A percentile compares a stretch with the other conserved stretches of the same genome.
Evolutionary conservation across 176 grass and related monocot species (phyloP).

Genomic region (Rhynchospora tenuis): DNA sequence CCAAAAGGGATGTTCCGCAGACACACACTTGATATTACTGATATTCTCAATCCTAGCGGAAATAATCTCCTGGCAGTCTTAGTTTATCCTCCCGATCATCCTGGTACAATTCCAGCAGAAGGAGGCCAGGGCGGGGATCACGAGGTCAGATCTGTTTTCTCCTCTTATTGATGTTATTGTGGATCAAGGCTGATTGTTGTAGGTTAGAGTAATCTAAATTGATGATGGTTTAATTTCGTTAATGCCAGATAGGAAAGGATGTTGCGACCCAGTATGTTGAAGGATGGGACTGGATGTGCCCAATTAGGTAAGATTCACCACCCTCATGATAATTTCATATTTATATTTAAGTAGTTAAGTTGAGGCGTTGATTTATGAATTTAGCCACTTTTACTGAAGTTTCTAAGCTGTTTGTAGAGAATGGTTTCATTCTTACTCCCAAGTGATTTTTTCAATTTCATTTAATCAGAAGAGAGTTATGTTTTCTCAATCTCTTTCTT

Average conservation of each 20-base stretch:
- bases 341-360: neutral
- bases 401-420: neutral
- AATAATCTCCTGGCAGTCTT: slow-evolving; percentile 85
- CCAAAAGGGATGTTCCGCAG: slow-evolving; percentile 97
- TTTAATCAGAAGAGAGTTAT: neutral
- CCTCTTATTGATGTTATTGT: neutral
- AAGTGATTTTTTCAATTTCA: neutral
- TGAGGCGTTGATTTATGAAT: neutral
- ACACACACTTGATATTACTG: slow-evolving; percentile 78
- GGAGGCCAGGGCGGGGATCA: slow-evolving; percentile 98
- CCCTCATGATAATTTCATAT: neutral
- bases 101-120: slow-evolving; percentile 74
- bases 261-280: slow-evolving; percentile 95
- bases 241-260: slow-evolving; percentile 89
- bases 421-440: neutral
- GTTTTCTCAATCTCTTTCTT: slow-evolving; percentile 2
- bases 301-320: slow-evolving; percentile 61
- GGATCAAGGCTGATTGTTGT: slow-evolving; percentile 16
- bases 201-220: slow-evolving; percentile 2
- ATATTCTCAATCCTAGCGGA: slow-evolving; percentile 70
- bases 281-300: slow-evolving; percentile 99
- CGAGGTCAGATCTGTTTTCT: slow-evolving; percentile 48
- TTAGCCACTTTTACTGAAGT: neutral
- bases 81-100: slow-evolving; percentile 90
- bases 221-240: slow-evolving; percentile 10